Evolutionary conservation across 2,329 filamentous ascomycete species (phyloP).

Genomic region (Sclerotinia spermophila): DNA sequence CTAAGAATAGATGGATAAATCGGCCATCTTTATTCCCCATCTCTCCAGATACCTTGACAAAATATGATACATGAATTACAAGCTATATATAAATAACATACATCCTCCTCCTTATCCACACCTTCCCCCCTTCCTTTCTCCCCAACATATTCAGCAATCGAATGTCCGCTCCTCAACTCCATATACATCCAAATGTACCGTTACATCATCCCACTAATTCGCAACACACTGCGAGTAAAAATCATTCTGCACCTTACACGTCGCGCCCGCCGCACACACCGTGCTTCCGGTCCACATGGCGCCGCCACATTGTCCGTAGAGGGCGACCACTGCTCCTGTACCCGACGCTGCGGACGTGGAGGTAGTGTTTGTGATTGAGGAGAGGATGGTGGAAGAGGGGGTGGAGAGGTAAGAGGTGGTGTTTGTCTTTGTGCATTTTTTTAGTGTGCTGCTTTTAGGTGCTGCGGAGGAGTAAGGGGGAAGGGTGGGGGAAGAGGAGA

Average conservation of each 20-base stretch:
- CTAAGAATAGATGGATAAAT: neutral
- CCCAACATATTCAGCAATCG: neutral
- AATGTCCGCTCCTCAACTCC: neutral
- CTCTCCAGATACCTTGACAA: neutral
- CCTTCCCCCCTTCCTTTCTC: neutral
- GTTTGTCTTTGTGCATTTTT: neutral
- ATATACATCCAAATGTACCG: neutral
- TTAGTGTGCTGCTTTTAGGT: constrained; percentile 2
- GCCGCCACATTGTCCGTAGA: constrained; percentile 18
- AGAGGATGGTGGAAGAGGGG: neutral
- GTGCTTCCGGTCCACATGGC: neutral
- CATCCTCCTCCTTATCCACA: neutral
- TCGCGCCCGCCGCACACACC: neutral
- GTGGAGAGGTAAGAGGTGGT: neutral
- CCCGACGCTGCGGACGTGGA: neutral
- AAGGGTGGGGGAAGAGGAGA: neutral
- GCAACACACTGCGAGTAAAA: constrained; percentile 19
- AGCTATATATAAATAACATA: constrained; percentile 10
- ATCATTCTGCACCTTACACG: neutral
- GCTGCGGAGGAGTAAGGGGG: no score
- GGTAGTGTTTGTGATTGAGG: neutral
- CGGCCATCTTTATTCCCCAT: neutral
- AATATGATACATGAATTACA: neutral
- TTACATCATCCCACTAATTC: neutral
- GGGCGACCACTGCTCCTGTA: neutral